These are phyloP conservation scores for Phytophthora palmivora DNA, from an alignment of 352 stramenopile species.

Conservation along the genomic window DNA sequence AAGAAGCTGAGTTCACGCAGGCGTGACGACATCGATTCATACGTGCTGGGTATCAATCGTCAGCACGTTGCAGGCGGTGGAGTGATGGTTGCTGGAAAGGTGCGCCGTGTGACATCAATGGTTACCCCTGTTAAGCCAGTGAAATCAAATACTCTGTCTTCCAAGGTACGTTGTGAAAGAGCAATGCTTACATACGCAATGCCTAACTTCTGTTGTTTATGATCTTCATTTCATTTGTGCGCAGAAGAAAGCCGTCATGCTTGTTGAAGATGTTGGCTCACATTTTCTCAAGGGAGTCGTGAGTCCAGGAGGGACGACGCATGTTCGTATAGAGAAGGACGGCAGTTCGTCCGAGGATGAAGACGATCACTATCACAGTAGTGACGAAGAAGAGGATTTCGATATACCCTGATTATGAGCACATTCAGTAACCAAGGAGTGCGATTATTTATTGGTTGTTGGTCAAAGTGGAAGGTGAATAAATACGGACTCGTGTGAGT, in stretches of 20 bases:
- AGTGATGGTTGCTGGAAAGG: conserved; percentile 44
- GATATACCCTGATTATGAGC: conserved; percentile 27
- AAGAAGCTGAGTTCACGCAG: conserved; percentile 64
- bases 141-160: conserved; percentile 40
- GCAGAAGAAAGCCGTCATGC: conserved; percentile 52
- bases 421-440: background rate
- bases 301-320: conserved; percentile 68
- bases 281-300: conserved; percentile 62
- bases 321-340: conserved; percentile 63
- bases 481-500: conserved; percentile 29
- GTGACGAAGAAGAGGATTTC: conserved; percentile 39
- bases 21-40: conserved; percentile 81
- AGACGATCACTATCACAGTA: conserved; percentile 41
- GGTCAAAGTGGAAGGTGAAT: conserved; percentile 13
- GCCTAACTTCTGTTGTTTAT: background rate
- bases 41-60: conserved; percentile 72
- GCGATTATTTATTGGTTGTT: conserved; percentile 35
- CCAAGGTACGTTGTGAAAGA: conserved; percentile 34
- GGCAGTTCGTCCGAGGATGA: conserved; percentile 59
- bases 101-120: conserved; percentile 35
- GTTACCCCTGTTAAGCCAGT: conserved; percentile 14
- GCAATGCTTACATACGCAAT: background rate
- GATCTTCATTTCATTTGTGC: conserved; percentile 5
- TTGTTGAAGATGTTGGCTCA: conserved; percentile 52
- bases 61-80: conserved; percentile 48